Evolutionary conservation across 2,329 filamentous ascomycete species (phyloP).

Genomic region (Alternaria gaisen): DNA sequence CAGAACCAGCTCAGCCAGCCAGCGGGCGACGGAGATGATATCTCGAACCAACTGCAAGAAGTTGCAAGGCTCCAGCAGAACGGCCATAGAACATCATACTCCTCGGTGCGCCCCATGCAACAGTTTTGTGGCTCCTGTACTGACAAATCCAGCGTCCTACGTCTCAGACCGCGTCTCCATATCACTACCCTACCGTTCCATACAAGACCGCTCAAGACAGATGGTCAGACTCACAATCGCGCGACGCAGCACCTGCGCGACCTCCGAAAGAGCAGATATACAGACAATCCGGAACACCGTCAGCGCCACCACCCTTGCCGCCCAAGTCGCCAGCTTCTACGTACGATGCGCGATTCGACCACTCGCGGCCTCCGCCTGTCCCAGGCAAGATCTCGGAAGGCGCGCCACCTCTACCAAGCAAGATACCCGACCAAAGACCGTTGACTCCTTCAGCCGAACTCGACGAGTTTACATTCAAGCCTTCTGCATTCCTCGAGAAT

Average conservation of each 20-base stretch:
- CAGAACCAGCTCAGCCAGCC: conserved; percentile 52
- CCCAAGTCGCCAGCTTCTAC: conserved; percentile 38
- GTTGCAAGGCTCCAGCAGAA: conserved; percentile 53
- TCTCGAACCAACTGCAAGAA: conserved; percentile 63
- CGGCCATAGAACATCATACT: conserved; percentile 34
- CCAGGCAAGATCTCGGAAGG: conserved; percentile 40
- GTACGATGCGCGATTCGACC: conserved; percentile 20
- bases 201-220: conserved; percentile 48
- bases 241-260: conserved; percentile 50
- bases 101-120: conserved; percentile 28
- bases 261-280: conserved; percentile 46
- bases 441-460: conserved; percentile 52
- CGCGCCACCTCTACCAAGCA: conserved; percentile 45
- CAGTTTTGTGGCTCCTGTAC: neutral
- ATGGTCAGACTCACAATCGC: conserved; percentile 38
- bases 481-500: conserved; percentile 88
- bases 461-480: conserved; percentile 79
- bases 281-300: conserved; percentile 31
- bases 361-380: conserved; percentile 35
- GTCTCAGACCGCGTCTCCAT: conserved; percentile 43
- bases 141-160: conserved; percentile 35
- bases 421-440: conserved; percentile 43
- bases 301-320: conserved; percentile 39
- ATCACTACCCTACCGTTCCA: conserved; percentile 58
- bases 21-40: conserved; percentile 55